phyloP scores from a whole-genome alignment of 1,284 basidiomycete species.

The Melampsora larici-populina region DNA sequence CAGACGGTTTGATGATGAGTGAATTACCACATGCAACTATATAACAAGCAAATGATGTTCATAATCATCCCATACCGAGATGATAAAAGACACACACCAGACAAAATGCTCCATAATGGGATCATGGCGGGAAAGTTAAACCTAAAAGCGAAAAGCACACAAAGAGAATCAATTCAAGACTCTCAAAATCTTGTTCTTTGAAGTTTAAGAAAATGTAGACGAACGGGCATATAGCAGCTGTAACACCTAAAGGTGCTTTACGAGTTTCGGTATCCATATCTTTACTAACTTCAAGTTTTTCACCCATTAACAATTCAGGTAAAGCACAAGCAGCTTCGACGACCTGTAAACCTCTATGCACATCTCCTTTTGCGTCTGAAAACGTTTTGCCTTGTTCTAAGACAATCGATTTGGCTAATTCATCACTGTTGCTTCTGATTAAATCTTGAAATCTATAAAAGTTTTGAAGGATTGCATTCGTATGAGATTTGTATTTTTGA shows the following conservation, averaged over 20 bases:
- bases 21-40: slow-evolving; percentile 90
- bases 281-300: slow-evolving; percentile 88
- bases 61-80: not conserved
- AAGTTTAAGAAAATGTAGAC: slow-evolving; percentile 62
- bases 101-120: slow-evolving; percentile 89
- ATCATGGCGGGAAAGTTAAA: slow-evolving; percentile 70
- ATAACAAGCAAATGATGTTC: slow-evolving; percentile 44
- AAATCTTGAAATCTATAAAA: slow-evolving; percentile 65
- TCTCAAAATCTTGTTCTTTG: not conserved
- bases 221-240: slow-evolving; percentile 68
- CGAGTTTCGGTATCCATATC: slow-evolving; percentile 95
- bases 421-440: slow-evolving; percentile 67
- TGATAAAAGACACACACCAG: slow-evolving; percentile 42
- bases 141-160: slow-evolving; percentile 26
- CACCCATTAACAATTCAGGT: slow-evolving; percentile 77
- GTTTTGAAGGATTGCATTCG: not conserved
- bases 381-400: slow-evolving; percentile 55
- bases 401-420: slow-evolving; percentile 61
- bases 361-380: slow-evolving; percentile 85
- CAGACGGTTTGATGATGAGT: slow-evolving; percentile 88
- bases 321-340: slow-evolving; percentile 83
- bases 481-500: not conserved
- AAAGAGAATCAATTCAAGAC: not conserved
- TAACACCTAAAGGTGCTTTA: slow-evolving; percentile 63
- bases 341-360: slow-evolving; percentile 88